Evolutionary conservation across 352 stramenopile species (phyloP), one percentile per base, ranked within the genome.

Genomic region (Globisporangium nagaii): DNA sequence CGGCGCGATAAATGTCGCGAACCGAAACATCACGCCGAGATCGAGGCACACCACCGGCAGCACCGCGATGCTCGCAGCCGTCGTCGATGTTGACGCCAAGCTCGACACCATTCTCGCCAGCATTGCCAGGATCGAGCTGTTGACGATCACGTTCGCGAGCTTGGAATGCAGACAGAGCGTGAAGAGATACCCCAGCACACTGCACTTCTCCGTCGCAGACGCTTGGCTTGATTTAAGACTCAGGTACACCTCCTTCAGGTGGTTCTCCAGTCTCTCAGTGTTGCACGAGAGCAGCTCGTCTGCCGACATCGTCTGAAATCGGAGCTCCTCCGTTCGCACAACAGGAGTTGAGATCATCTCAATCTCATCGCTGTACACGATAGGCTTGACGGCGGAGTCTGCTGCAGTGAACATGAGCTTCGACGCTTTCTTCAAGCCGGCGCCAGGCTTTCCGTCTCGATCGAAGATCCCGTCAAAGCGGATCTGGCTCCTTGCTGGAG

Each of bases 121-220:
- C 31, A 93, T 60, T 4, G 66, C 68, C 15, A 93, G 52, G 27
- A 94, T 74, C 0, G 82, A 90, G 63, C 78, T 90, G 56, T 94
- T 94, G 13, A 89, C 75, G 49, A 94, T 86, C 40, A 92, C 74
- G 44, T 90, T 88, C 0, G 84, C 79, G 17, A 93, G 57, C 53
- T 81, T 77, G 2, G 66, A 64, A 22, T 84, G 62, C 1, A 63
- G 66, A 24, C 66, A 88, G 11, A 86, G 65, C 20, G 63, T 68
- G 19, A 82, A 83, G 9, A 94, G 60, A 22, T 92, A 86, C 20
- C 59, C 58, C 31, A 91, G 66, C 1, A 82, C 65, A 40, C 75
- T 83, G 17, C 66, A 64, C 35, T 75, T 82, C 34, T 84, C 68
- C 4, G 42, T 3, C 0, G 39, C 41, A 10, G 19, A 49, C 1